Percentiles rank a stretch among this genome's conserved stretches.
Conservation (phyloP, 139 green algal genomes). For the Edaphochlamys debaryana region DNA sequence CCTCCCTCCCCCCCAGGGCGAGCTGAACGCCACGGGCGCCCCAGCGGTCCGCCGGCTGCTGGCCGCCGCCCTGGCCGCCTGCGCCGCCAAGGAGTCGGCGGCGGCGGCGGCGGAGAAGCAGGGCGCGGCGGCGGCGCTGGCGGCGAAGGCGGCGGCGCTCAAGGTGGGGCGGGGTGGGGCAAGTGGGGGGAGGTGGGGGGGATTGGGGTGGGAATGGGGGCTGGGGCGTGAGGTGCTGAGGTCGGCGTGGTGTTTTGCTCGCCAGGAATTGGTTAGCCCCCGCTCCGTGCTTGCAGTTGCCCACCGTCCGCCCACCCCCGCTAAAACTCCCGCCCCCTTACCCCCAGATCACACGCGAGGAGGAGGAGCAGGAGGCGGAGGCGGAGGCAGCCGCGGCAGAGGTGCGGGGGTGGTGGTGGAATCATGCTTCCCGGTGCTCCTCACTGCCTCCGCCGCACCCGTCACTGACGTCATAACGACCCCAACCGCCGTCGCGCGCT, state of each 20-base stretch:
- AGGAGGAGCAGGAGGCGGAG: neutral
- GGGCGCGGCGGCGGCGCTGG: neutral
- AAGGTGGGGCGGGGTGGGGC: neutral
- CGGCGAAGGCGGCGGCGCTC: neutral
- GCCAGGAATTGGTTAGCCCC: too few species aligned
- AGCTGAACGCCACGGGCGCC: constrained; percentile 22
- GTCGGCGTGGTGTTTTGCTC: too few species aligned
- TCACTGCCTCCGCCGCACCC: too few species aligned
- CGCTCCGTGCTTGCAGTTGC: too few species aligned
- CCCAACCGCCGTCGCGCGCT: too few species aligned
- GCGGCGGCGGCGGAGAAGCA: constrained; percentile 13
- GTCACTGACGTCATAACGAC: too few species aligned
- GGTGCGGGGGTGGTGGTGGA: too few species aligned
- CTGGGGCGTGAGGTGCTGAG: neutral
- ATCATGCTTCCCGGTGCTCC: too few species aligned
- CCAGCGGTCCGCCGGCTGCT: constrained; percentile 22
- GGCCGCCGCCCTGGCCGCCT: constrained; percentile 16
- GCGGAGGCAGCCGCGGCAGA: neutral
- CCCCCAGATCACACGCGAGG: neutral
- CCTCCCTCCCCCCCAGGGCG: neutral
- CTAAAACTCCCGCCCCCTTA: too few species aligned
- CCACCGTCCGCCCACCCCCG: too few species aligned
- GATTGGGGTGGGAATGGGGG: too few species aligned
- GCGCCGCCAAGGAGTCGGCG: constrained; percentile 7
- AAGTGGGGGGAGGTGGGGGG: too few species aligned